phyloP scores from a whole-genome alignment of 2,329 filamentous ascomycete genomes.

The Penicillium palitans region DNA sequence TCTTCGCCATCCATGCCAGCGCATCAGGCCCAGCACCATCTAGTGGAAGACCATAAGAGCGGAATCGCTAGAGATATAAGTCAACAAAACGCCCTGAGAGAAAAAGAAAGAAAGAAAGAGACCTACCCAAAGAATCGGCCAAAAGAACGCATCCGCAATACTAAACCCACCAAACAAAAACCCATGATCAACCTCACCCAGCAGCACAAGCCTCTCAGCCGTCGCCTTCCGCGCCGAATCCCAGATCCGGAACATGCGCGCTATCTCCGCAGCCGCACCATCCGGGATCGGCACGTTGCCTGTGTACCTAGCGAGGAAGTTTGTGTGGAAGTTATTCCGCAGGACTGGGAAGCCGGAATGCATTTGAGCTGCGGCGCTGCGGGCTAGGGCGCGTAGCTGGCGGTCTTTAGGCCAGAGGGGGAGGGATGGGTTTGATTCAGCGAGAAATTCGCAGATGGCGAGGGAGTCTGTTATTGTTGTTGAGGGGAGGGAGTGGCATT shows the following conservation, averaged over 20 bases:
- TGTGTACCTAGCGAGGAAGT: conserved; percentile 34
- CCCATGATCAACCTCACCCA: conserved; percentile 33
- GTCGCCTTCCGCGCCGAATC: conserved; percentile 27
- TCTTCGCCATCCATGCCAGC: conserved; percentile 35
- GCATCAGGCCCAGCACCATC: conserved; percentile 28
- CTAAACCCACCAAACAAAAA: conserved; percentile 41
- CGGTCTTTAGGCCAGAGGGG: conserved; percentile 36
- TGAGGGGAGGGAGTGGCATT: conserved; percentile 24
- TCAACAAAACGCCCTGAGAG: neutral
- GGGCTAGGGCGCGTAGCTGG: conserved; percentile 34
- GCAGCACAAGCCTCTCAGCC: conserved; percentile 21
- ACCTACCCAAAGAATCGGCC: conserved; percentile 41
- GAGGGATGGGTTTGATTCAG: conserved; percentile 32
- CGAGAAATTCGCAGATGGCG: conserved; percentile 37
- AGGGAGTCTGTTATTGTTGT: conserved; percentile 33
- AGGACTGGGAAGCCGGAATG: conserved; percentile 35
- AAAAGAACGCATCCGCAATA: conserved; percentile 43
- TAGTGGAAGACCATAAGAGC: conserved; percentile 34
- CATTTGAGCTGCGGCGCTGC: conserved; percentile 37
- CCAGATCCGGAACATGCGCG: conserved; percentile 31
- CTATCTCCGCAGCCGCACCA: conserved; percentile 28
- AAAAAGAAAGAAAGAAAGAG: neutral
- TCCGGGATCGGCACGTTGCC: conserved; percentile 33
- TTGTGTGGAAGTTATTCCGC: conserved; percentile 28
- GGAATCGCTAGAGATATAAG: conserved; percentile 30